Evolutionary conservation across 345 rosid genomes (phyloP), one percentile per base, ranked within the genome.

Genomic region (Eucalyptus polyanthemos): DNA sequence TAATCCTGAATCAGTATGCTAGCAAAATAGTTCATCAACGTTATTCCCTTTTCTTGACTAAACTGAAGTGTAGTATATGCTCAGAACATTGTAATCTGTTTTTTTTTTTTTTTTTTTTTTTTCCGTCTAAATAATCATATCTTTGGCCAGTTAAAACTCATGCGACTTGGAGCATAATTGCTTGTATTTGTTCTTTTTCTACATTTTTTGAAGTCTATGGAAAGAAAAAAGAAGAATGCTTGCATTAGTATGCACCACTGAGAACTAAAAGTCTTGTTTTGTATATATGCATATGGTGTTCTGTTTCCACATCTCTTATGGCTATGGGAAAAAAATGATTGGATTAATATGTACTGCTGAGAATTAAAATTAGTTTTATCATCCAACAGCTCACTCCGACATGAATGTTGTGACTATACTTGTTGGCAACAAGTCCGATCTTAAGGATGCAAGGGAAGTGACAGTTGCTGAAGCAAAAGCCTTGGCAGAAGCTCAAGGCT

Each of bases 391-490:
- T 87, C 98, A 97, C 89, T 97, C 99, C 5, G 99, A 97, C 93
- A 97, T 97, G 99, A 97, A 97, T 89, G 99, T 97, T 37, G 98
- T 97, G 80, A 97, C 99, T 19, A 95, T 97, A 90, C 93, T 97
- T 58, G 95, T 97, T 65, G 99, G 99, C 24, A 97, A 97, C 97
- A 97, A 97, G 93, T 89, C 98, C 0, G 99, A 97, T 94, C 97
- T 97, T 29, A 94, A 95, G 93, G 99, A 97, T 88, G 96, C 97
- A 17, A 94, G 99, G 93, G 99, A 97, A 91, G 99, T 97, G 85
- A 60, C 97, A 11, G 95, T 97, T 19, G 94, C 93, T 3, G 99
- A 97, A 94, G 99, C 98, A 86, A 97, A 96, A 91, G 90, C 94
- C 10, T 92, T 97, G 91, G 99, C 99, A 0, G 98, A 97, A 95